These are phyloP conservation scores for Fraxinus paxiana DNA, from an alignment of 305 asterid species.

Conservation along the genomic window DNA sequence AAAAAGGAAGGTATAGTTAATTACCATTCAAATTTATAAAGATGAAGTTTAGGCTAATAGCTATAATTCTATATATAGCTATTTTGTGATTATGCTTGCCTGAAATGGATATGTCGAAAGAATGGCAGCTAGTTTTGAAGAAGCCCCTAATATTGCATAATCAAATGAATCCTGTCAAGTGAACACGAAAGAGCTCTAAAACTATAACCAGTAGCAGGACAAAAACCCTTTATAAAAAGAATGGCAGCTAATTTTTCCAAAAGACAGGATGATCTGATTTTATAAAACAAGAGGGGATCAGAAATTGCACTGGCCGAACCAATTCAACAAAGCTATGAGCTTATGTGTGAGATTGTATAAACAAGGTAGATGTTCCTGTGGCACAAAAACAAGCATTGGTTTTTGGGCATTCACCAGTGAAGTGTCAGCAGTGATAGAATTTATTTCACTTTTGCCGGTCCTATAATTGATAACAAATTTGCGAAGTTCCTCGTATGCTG, in stretches of 20 bases:
- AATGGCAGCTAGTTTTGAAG: conserved; percentile 83
- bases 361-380: background rate
- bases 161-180: conserved; percentile 69
- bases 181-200: conserved; percentile 13
- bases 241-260: background rate
- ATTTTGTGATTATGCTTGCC: conserved; percentile 29
- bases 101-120: conserved; percentile 80
- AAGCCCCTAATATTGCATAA: conserved; percentile 80
- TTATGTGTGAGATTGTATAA: background rate
- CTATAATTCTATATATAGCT: conserved; percentile 11
- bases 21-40: conserved; percentile 11
- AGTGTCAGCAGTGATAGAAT: conserved; percentile 29
- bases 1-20: conserved; percentile 1
- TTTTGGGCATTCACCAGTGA: conserved; percentile 59
- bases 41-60: background rate
- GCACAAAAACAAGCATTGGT: conserved; percentile 15
- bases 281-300: background rate
- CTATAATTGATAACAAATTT: conserved; percentile 44
- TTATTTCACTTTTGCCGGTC: conserved; percentile 33
- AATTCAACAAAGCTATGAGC: background rate
- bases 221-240: conserved; percentile 8
- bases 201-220: conserved; percentile 8
- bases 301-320: background rate
- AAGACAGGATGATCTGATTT: background rate
- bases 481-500: conserved; percentile 87